Percentiles rank a stretch among this genome's conserved stretches.
phyloP scores from a whole-genome alignment of 345 rosid genomes.

The Cardiospermum halicacabum region DNA sequence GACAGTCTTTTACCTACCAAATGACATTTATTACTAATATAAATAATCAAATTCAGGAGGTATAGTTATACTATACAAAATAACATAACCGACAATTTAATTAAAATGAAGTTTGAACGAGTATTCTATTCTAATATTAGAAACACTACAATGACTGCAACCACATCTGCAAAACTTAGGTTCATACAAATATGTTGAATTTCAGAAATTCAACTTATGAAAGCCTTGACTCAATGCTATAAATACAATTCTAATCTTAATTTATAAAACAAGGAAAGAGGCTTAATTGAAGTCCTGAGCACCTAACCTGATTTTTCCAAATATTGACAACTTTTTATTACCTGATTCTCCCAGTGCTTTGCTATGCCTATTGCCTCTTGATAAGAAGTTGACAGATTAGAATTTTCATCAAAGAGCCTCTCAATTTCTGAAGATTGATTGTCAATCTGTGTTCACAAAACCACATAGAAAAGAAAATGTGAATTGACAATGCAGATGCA shows the following conservation, averaged over 20 bases:
- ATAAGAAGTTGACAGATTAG: conserved; percentile 58
- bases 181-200: neutral
- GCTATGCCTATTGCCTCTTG: conserved; percentile 62
- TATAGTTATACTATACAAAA: neutral
- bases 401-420: conserved; percentile 86
- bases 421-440: conserved; percentile 95
- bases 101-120: neutral
- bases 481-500: conserved; percentile 7
- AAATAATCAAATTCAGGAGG: neutral
- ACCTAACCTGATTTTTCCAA: conserved; percentile 6
- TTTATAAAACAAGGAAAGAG: neutral
- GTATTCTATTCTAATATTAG: neutral
- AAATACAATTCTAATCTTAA: neutral
- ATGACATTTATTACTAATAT: neutral
- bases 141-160: neutral
- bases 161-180: neutral
- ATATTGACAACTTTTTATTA: conserved; percentile 5
- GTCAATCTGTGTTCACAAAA: conserved; percentile 59
- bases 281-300: neutral
- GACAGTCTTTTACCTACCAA: conserved; percentile 76
- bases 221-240: neutral
- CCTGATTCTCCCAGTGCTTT: conserved; percentile 82
- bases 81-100: neutral
- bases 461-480: conserved; percentile 3
- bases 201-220: neutral